Base-by-base conservation (phyloP, 352 stramenopile genomes). In the Globisporangium takayamanum region DNA sequence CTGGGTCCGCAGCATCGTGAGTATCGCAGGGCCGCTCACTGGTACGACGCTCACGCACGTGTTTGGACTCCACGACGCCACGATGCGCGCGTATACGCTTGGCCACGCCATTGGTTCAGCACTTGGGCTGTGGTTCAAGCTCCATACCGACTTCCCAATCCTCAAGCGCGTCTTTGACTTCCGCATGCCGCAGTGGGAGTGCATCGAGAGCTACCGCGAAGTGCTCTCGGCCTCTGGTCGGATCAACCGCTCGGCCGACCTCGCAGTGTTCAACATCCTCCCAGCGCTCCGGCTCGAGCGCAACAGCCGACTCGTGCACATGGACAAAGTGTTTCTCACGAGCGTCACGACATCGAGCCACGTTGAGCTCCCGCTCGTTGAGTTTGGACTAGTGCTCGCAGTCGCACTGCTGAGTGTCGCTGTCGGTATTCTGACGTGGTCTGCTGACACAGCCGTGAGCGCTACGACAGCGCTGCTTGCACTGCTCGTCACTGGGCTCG, bases 151-250 rank as follows among this genome's bases (percentile, higher is more conserved):
- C 30, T 71, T 83, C 57, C 78, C 80, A 0, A 16, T 60, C 30
- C 64, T 90, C 0, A 73, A 70, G 25, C 50, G 55, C 48, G 52
- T 71, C 5, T 80, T 71, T 26, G 64, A 89, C 53, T 63, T 84
- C n/a, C 68, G 72, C 52, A 87, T 89, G 80, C 59, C 67, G 16
- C 80, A 89, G 45, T 89, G 80, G 80, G 56, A 67, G 44, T 58
- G 60, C n/a, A 6, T 85, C 73, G 3, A 22, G 33, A 11, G 80
- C 87, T 49, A 57, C 79, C 12, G 77, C 66, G 0, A 66, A 45
- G 57, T 70, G 14, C 10, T 70, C 11, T 70, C 65, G 18, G 36
- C 59, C 6, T 41, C 36, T 2, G 60, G 59, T 18, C 50, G 57
- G 28, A 64, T 71, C 25, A 50, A 65, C 8, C 53, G 30, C 28